phyloP scores from a whole-genome alignment of 257 asterid species.

The Fraxinus excelsior region DNA sequence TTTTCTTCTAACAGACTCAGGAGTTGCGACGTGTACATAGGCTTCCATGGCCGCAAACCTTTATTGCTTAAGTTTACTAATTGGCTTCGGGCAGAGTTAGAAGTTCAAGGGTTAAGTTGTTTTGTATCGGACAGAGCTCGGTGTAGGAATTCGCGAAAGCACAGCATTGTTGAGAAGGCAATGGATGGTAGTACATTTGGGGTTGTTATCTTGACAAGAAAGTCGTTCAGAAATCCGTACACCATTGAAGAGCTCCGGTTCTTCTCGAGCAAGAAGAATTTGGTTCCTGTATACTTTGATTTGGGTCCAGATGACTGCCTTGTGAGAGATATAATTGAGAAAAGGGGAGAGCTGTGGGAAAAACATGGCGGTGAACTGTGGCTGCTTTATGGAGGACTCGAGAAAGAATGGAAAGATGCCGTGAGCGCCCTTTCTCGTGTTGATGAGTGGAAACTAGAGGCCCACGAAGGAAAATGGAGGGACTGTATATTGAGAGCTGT shows the following conservation, averaged over 20 bases:
- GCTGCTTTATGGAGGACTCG: conserved; percentile 84
- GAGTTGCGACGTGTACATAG: conserved; percentile 82
- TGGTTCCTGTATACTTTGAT: conserved; percentile 91
- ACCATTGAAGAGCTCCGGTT: conserved; percentile 82
- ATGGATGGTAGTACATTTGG: conserved; percentile 88
- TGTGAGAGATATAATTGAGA: conserved; percentile 84
- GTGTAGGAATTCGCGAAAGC: conserved; percentile 74
- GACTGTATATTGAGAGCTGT: conserved; percentile 84
- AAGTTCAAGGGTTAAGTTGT: conserved; percentile 85
- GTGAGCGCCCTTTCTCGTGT: conserved; percentile 70
- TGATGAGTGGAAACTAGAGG: conserved; percentile 96
- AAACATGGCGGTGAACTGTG: conserved; percentile 93
- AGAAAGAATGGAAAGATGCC: conserved; percentile 93
- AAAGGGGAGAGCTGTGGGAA: conserved; percentile 93
- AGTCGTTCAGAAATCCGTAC: conserved; percentile 80
- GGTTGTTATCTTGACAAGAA: conserved; percentile 78
- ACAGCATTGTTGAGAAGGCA: conserved; percentile 62
- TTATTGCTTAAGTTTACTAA: conserved; percentile 62
- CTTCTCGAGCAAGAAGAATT: conserved; percentile 87
- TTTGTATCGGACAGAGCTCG: conserved; percentile 73
- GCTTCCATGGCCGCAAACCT: conserved; percentile 77
- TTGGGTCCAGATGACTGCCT: conserved; percentile 90
- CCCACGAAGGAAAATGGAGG: conserved; percentile 89
- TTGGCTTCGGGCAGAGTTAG: conserved; percentile 91
- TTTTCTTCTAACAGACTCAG: conserved; percentile 61